Base-by-base conservation (phyloP, 2,329 filamentous ascomycete genomes). In the Claviceps sp. region DNA sequence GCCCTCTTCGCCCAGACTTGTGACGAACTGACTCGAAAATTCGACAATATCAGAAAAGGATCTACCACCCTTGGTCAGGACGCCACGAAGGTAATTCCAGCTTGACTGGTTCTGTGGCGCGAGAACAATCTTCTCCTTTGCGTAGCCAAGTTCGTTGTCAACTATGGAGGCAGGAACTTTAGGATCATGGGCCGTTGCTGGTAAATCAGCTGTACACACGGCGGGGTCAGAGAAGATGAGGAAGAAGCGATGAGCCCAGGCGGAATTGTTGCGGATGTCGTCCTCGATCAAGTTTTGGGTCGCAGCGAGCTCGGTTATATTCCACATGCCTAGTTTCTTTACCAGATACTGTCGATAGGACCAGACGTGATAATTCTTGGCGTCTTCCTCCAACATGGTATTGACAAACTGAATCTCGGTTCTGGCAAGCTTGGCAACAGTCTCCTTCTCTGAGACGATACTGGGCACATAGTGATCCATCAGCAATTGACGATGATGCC, bases 361-460 rank as follows among this genome's bases (percentile, higher is more conserved):
- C 93, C 93, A 98, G 47, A 97, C 93, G 65, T 98, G 93, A 67
- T 98, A 97, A 72, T 98, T 98, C 72, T 98, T 98, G 48, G 85
- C 81, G 65, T 98, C 93, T 60, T 86, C 77, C 42, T 76, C 78
- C 51, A 98, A 83, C 79, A 98, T 97, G 47, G 76, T 69, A 54
- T 76, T 77, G 54, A 96, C 78, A 66, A 97, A 97, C 14, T 74
- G 75, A 20, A 77, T 74, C 70, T 98, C 93, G 3, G 78, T 79
- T 4, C 73, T 65, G 11, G 79, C 80, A 50, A 88, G 75, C 53
- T 59, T 59, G 74, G 75, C 59, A 73, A 82, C 55, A 71, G 77
- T 67, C 71, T 75, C 66, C 70, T 68, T 59, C 65, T 74, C 82
- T 65, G 59, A 77, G 65, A 70, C 84, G 72, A 79, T 87, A 69